These are phyloP conservation scores for Favolaschia claudopus DNA, from an alignment of 768 basidiomycete species.

Conservation along the genomic window DNA sequence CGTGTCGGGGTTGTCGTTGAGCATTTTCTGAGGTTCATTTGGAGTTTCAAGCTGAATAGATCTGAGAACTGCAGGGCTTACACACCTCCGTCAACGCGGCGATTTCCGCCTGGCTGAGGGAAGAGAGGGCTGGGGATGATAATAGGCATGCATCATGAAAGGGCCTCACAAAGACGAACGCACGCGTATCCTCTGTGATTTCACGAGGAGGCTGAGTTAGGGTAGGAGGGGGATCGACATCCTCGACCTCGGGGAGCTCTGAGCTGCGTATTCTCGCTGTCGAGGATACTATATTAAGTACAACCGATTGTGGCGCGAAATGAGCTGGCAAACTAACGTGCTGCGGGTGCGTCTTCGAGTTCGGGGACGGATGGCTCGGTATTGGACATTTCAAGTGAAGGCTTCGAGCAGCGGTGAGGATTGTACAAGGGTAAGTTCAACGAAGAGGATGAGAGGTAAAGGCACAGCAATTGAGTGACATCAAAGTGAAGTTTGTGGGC, in stretches of 20 bases:
- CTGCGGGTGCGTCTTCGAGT: slow-evolving; percentile 11
- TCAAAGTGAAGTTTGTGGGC: no score
- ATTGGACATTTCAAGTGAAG: no score
- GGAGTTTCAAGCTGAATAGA: neutral
- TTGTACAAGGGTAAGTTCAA: no score
- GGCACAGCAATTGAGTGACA: no score
- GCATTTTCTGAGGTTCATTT: slow-evolving; percentile 15
- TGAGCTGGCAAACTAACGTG: slow-evolving; percentile 17
- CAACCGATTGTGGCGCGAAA: neutral
- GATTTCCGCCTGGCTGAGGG: slow-evolving; percentile 22
- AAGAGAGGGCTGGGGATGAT: slow-evolving; percentile 9
- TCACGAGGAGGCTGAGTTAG: slow-evolving; percentile 23
- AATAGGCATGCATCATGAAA: neutral
- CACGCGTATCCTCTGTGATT: slow-evolving; percentile 23
- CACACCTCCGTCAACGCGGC: slow-evolving; percentile 21
- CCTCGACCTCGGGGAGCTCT: slow-evolving; percentile 15
- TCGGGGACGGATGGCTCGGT: neutral
- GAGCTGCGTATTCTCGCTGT: slow-evolving; percentile 23
- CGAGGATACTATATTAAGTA: neutral
- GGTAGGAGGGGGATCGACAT: slow-evolving; percentile 4
- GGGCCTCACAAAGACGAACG: neutral
- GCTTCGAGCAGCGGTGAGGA: no score
- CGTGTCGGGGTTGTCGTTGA: slow-evolving; percentile 17
- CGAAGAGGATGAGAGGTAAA: no score
- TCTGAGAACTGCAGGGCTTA: neutral